Evolutionary conservation across 306 rosid genomes (phyloP).

Genomic region (Lathyrus sativus): DNA sequence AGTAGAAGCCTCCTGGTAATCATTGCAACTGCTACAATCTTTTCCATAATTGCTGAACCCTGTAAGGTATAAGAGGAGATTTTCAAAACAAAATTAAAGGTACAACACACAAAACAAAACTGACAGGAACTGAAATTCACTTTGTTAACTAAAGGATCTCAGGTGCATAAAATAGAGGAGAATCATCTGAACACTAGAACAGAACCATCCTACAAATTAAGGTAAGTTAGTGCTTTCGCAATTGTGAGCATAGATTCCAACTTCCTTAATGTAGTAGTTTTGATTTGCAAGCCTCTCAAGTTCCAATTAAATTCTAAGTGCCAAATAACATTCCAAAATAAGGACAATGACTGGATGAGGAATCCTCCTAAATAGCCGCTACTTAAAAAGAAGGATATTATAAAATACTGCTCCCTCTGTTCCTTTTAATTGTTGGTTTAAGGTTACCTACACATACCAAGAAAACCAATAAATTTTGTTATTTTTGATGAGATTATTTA

Average conservation of each 20-base stretch:
- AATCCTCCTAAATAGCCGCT: conserved; percentile 14
- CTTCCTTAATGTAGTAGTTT: conserved; percentile 1
- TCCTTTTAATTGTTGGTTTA: background rate
- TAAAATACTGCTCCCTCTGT: conserved; percentile 14
- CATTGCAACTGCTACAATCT: conserved; percentile 86
- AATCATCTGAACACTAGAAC: conserved; percentile 17
- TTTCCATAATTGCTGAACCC: conserved; percentile 79
- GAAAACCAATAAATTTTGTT: background rate
- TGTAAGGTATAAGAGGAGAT: conserved; percentile 43
- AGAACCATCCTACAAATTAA: conserved; percentile 22
- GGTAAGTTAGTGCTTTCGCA: background rate
- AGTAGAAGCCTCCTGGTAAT: conserved; percentile 88
- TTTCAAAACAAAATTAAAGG: conserved; percentile 32
- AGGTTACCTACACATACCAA: background rate
- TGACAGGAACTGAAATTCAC: conserved; percentile 22
- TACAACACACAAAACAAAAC: conserved; percentile 28
- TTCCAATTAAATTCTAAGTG: background rate
- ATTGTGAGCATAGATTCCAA: conserved; percentile 28
- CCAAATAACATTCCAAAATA: conserved; percentile 14
- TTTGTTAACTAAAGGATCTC: conserved; percentile 3
- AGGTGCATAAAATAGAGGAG: background rate
- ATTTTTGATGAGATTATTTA: background rate
- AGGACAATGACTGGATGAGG: conserved; percentile 1
- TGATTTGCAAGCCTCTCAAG: conserved; percentile 10
- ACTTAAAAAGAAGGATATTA: conserved; percentile 26